These are phyloP conservation scores for Aureobasidium vineae DNA, from an alignment of 2,329 filamentous ascomycete species.

Conservation along the genomic window DNA sequence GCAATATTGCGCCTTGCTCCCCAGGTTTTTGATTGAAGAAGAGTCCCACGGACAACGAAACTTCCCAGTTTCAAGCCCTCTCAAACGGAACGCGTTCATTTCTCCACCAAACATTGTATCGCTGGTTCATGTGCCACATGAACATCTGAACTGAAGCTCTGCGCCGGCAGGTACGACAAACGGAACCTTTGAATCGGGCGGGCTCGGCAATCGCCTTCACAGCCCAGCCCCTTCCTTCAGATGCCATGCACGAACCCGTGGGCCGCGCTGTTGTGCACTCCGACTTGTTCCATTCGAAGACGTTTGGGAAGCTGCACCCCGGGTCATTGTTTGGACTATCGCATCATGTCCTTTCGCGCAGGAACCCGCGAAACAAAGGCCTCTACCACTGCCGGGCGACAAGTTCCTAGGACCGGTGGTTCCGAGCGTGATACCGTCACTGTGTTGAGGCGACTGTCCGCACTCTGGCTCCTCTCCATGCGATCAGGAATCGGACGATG, in stretches of 20 bases:
- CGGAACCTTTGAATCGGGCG: neutral
- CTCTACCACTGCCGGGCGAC: neutral
- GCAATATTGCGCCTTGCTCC: neutral
- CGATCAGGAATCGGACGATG: neutral
- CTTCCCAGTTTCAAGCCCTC: neutral
- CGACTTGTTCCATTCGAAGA: neutral
- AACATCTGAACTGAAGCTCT: neutral
- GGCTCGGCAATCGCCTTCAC: neutral
- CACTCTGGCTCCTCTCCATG: neutral
- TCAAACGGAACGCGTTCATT: neutral
- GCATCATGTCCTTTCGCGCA: neutral
- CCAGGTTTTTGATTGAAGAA: neutral
- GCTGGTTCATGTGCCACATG: neutral
- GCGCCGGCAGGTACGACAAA: neutral
- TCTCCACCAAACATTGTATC: neutral
- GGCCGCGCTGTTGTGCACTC: slow-evolving; percentile 2
- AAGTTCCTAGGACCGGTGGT: neutral
- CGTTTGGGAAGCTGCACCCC: neutral
- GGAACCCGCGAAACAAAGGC: slow-evolving; percentile 15
- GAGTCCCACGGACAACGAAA: neutral
- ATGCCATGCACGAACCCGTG: neutral
- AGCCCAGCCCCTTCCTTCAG: neutral
- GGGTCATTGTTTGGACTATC: neutral
- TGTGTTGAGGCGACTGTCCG: neutral
- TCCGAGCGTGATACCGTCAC: neutral